A percentile compares a stretch with the other conserved stretches of the same genome.
phyloP scores from a whole-genome alignment of 345 rosid genomes.

The Alliaria petiolata region DNA sequence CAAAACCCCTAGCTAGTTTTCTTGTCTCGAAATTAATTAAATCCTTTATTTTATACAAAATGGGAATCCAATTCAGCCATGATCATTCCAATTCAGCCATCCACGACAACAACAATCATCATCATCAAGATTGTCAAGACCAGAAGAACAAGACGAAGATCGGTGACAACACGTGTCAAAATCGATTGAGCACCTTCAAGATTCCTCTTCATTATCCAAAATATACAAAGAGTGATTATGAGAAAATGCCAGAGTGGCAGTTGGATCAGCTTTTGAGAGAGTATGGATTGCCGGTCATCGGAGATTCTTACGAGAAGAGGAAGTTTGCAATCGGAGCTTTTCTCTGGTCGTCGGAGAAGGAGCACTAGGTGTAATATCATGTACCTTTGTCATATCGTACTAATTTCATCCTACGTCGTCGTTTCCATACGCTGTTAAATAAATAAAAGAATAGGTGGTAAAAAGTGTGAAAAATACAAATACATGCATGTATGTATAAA shows the following conservation, averaged over 20 bases:
- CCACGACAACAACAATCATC: not conserved
- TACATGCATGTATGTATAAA: not conserved
- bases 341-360: constrained; percentile 42
- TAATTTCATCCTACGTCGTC: not conserved
- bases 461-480: not conserved
- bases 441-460: not conserved
- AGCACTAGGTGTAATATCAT: not conserved
- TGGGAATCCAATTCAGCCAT: constrained; percentile 18
- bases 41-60: not conserved
- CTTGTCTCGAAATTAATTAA: not conserved
- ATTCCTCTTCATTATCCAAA: constrained; percentile 65
- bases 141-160: constrained; percentile 2
- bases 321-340: constrained; percentile 65
- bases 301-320: constrained; percentile 46
- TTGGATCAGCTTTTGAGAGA: constrained; percentile 47
- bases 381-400: not conserved
- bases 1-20: not conserved
- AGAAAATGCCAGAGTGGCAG: constrained; percentile 58
- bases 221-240: constrained; percentile 48
- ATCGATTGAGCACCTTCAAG: constrained; percentile 29
- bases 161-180: not conserved
- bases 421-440: not conserved
- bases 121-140: constrained; percentile 14
- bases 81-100: not conserved
- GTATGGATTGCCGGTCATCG: constrained; percentile 46